Evolutionary conservation across 805 yeast species (phyloP).

Genomic region (Schwanniomyces vanrijiae): DNA sequence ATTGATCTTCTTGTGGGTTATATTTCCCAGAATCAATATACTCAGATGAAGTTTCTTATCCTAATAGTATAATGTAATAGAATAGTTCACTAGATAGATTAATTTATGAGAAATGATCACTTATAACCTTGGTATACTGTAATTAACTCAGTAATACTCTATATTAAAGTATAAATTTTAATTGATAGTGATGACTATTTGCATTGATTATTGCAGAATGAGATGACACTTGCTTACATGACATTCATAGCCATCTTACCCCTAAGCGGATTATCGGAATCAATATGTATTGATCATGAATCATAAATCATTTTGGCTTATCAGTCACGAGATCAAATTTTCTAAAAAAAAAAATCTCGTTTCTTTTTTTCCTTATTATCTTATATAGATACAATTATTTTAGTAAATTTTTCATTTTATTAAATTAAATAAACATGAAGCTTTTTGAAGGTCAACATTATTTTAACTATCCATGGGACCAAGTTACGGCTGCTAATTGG

Average conservation of each 20-base stretch:
- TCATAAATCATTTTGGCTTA: background rate
- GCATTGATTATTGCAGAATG: too few relatives aligned
- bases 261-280: background rate
- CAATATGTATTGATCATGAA: background rate
- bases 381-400: background rate
- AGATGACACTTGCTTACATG: too few relatives aligned
- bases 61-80: background rate
- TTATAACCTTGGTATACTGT: background rate
- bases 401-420: background rate
- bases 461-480: conserved; percentile 88
- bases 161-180: too few relatives aligned
- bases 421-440: conserved; percentile 55
- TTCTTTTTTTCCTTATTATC: background rate
- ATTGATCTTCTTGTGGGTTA: too few relatives aligned
- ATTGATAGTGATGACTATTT: too few relatives aligned
- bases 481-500: conserved; percentile 96
- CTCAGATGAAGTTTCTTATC: background rate
- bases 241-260: too few relatives aligned
- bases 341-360: background rate
- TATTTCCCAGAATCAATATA: too few relatives aligned
- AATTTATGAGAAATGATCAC: background rate
- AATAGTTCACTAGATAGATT: background rate
- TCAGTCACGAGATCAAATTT: background rate
- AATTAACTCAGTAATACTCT: too few relatives aligned
- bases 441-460: conserved; percentile 68